Percentiles rank a stretch among this genome's conserved stretches.
Conservation (phyloP, 2,329 filamentous ascomycete genomes). For the Claviceps maximensis region DNA sequence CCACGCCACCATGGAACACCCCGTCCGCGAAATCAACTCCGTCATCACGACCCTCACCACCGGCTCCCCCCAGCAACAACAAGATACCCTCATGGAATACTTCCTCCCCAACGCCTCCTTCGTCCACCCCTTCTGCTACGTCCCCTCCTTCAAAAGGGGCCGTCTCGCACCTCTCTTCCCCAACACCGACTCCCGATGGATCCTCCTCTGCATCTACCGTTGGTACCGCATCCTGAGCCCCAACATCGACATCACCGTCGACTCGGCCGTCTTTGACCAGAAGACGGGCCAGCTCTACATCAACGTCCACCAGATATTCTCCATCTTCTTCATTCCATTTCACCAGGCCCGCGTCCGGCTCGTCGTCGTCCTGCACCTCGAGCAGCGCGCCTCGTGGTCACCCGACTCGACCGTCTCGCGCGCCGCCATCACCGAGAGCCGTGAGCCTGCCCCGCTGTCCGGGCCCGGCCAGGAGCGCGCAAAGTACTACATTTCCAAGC, state of each 20-base stretch:
- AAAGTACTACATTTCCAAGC: slow-evolving; percentile 56
- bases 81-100: slow-evolving; percentile 52
- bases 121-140: slow-evolving; percentile 64
- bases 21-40: slow-evolving; percentile 41
- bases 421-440: slow-evolving; percentile 3
- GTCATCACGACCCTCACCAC: slow-evolving; percentile 59
- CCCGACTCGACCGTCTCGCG: slow-evolving; percentile 3
- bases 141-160: slow-evolving; percentile 37
- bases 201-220: slow-evolving; percentile 58
- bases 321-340: slow-evolving; percentile 65
- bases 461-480: slow-evolving; percentile 11
- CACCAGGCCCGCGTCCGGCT: slow-evolving; percentile 56
- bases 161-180: slow-evolving; percentile 25
- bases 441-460: slow-evolving; percentile 7
- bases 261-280: slow-evolving; percentile 54
- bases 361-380: slow-evolving; percentile 53
- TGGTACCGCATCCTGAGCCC: slow-evolving; percentile 82
- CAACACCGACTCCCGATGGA: slow-evolving; percentile 46
- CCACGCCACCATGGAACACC: not conserved
- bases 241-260: slow-evolving; percentile 52
- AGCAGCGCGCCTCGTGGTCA: slow-evolving; percentile 25
- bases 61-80: slow-evolving; percentile 52
- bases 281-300: slow-evolving; percentile 56
- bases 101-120: slow-evolving; percentile 63
- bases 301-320: slow-evolving; percentile 60